phyloP scores from a whole-genome alignment of 148 eudicot species.

The Suaeda aralocaspica region DNA sequence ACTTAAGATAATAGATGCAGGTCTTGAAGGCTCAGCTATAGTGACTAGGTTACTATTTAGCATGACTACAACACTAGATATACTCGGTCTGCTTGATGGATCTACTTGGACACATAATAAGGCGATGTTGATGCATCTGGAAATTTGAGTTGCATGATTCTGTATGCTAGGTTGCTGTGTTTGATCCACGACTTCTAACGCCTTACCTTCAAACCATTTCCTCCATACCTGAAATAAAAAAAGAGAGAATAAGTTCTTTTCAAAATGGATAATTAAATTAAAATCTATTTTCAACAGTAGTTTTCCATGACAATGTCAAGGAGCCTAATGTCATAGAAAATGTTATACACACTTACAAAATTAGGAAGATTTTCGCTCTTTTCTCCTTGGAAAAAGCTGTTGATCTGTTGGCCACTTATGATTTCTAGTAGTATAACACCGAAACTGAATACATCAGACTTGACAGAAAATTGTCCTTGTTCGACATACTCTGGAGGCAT shows the following conservation, averaged over 20 bases:
- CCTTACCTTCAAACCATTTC: slow-evolving; percentile 26
- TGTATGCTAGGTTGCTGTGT: neutral
- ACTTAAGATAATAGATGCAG: slow-evolving; percentile 21
- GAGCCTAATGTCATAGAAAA: too few species aligned
- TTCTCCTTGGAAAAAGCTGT: neutral
- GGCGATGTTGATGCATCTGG: slow-evolving; percentile 36
- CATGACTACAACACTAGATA: slow-evolving; percentile 34
- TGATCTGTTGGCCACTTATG: slow-evolving; percentile 18
- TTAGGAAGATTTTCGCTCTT: slow-evolving; percentile 4
- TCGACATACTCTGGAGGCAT: slow-evolving; percentile 28
- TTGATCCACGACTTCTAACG: slow-evolving; percentile 20
- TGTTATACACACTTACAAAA: slow-evolving; percentile 18
- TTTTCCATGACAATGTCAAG: too few species aligned
- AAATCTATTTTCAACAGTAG: too few species aligned
- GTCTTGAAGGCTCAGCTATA: slow-evolving; percentile 31
- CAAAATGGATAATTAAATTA: too few species aligned
- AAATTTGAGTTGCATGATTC: neutral
- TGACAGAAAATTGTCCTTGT: slow-evolving; percentile 35
- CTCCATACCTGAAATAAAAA: slow-evolving; percentile 30
- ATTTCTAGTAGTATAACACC: slow-evolving; percentile 44
- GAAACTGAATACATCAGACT: slow-evolving; percentile 53
- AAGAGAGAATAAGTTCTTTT: neutral
- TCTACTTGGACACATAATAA: slow-evolving; percentile 37
- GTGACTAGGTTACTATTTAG: slow-evolving; percentile 17
- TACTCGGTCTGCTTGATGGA: slow-evolving; percentile 32